These are phyloP conservation scores for Dactylorhiza incarnata DNA, from an alignment of 106 monocot genomes.

Conservation along the genomic window DNA sequence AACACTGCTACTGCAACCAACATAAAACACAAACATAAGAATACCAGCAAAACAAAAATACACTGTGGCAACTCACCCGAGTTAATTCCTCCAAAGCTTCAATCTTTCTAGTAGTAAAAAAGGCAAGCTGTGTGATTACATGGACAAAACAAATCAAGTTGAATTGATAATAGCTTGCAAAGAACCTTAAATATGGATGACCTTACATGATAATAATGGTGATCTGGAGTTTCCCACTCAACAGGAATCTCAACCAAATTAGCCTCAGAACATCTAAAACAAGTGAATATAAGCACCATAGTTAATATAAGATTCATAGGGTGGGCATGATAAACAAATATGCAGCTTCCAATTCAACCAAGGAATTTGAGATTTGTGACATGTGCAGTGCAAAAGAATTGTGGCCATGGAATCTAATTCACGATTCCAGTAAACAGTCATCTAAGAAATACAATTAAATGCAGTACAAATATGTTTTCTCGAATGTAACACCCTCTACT, in stretches of 20 bases:
- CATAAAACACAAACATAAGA: background rate
- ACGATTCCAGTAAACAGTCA: background rate
- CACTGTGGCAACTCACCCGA: constrained; percentile 32
- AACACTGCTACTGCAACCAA: background rate
- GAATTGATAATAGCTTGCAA: background rate
- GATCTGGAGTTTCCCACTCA: constrained; percentile 85
- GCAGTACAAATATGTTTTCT: background rate
- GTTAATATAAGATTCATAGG: background rate
- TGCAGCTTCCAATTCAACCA: background rate
- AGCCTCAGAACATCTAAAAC: constrained; percentile 73
- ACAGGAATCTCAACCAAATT: constrained; percentile 80
- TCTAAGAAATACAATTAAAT: background rate
- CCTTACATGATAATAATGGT: constrained; percentile 89
- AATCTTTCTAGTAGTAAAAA: constrained; percentile 39
- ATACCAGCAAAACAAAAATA: background rate
- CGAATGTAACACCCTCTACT: background rate
- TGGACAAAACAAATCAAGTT: background rate
- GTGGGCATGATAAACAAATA: background rate
- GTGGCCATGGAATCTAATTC: background rate
- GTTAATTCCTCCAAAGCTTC: constrained; percentile 52
- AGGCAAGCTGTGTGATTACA: constrained; percentile 39
- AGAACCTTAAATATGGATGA: background rate
- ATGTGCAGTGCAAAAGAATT: background rate
- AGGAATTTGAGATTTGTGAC: background rate
- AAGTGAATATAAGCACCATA: background rate